Evolutionary conservation across 257 asterid species (phyloP), one percentile per base, ranked within the genome.

Genomic region (Thymus quinquecostatus): DNA sequence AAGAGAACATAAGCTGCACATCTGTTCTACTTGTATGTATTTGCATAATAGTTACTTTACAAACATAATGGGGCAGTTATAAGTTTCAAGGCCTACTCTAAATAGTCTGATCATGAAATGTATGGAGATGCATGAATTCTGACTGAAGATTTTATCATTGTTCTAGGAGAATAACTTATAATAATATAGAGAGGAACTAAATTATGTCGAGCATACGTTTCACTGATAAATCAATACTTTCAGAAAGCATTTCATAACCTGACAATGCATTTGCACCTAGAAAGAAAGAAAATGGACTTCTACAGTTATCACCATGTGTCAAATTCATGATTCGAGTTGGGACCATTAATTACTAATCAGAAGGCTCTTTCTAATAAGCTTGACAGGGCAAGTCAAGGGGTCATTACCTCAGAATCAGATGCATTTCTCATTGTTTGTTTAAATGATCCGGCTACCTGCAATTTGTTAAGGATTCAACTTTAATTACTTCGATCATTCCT

Each of bases 381-480:
- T 30, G 33, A 2, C 1, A 6, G 51, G 50, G 68, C 9, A 38
- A 58, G 50, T 64, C 9, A 38, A 58, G 36, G 59, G 13, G 14
- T 9, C 12, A 54, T 82, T 68, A 91, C 92, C 96, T 84, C 89
- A 34, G 84, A 71, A 68, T 79, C 69, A 36, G 84, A 54, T 48
- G 80, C 70, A 67, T 80, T 76, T 29, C 77, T 85, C 76, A 82
- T 67, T 38, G 86, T 64, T 72, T 83, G 84, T 74, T 80, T 82
- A 63, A 91, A 71, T 5, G 85, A 78, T 73, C 84, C 85, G 10
- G 87, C 69, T 8, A 87, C 84, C 92, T 88, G 74, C 64, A 59
- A 77, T 54, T 61, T 28, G 60, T 54, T 40, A 53, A 61, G 41
- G 56, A 56, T 41, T 10, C 43, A 10, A 41, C 63, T 49, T 28